Base-by-base conservation (phyloP, 805 yeast species). In the Zygosaccharomyces lentus region DNA sequence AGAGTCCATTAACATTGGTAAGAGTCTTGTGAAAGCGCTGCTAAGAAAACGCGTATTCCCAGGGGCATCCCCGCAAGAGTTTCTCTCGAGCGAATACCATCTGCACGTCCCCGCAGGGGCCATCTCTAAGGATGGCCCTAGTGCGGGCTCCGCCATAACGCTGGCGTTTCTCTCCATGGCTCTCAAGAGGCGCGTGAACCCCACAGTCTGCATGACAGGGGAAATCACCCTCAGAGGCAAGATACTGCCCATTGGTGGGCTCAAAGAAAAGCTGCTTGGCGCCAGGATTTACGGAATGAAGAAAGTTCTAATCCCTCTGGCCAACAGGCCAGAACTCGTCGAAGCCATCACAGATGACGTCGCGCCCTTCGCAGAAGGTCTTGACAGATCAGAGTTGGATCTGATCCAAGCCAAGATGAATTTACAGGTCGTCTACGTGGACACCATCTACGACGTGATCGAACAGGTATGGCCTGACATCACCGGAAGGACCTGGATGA, bases 171-270 rank as follows among this genome's bases (percentile, higher is more conserved):
- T 89, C 30, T 88, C 96, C 0, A 72, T 86, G 53, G 85, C 93
- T 2, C 58, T 84, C 23, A 71, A 77, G 51, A 74, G 69, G 43
- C 75, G 87, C 0, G 69, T 74, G 27, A 68, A 71, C 19, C 48
- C 64, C 10, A 67, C 70, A 41, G 68, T 84, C 41, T 95, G 95
- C 41, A 84, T 87, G 93, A 87, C 95, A 1, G 95, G 95, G 5
- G 95, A 86, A 62, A 81, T 86, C 49, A 84, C 93, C 0, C 71
- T 87, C 3, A 68, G 91, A 35, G 95, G 95, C 5, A 72, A 82
- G 53, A 84, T 87, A 0, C 69, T 87, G 37, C 90, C 90, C 6
- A 86, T 87, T 53, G 95, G 95, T 4, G 95, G 95, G 0, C 72
- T 86, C 23, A 76, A 81, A 44, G 95, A 86, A 64, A 85, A 85